Evolutionary conservation across 2,329 filamentous ascomycete species (phyloP).

Genomic region (Raffaelea deltoideospora): DNA sequence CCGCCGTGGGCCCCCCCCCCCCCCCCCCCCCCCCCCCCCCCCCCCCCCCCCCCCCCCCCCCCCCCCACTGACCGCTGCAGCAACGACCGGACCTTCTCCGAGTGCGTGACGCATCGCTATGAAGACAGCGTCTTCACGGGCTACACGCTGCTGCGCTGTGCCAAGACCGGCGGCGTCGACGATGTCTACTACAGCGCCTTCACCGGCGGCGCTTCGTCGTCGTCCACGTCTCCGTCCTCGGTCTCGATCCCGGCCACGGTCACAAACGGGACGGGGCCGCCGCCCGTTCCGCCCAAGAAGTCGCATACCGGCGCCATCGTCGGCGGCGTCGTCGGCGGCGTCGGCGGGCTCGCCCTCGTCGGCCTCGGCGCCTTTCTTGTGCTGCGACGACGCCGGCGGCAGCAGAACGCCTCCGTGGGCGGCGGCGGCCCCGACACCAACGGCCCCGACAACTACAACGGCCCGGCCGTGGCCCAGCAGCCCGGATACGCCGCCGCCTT

Average conservation of each 20-base stretch:
- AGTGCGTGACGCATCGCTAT: constrained; percentile 18
- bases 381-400: constrained; percentile 8
- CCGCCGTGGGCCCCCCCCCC: too few species aligned
- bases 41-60: background rate
- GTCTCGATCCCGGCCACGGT: background rate
- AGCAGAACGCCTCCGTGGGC: background rate
- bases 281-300: constrained; percentile 1
- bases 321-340: constrained; percentile 15
- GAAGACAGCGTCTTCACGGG: constrained; percentile 9
- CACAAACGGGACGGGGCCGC: background rate
- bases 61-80: constrained; percentile 5
- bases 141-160: constrained; percentile 18
- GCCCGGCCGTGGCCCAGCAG: background rate
- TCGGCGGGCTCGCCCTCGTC: constrained; percentile 16
- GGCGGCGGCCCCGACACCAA: constrained; percentile 1
- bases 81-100: constrained; percentile 9
- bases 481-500: background rate
- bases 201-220: background rate
- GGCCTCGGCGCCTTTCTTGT: constrained; percentile 15
- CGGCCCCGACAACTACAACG: background rate
- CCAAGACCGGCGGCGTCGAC: constrained; percentile 9
- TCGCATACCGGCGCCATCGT: constrained; percentile 15
- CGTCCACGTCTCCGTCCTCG: background rate
- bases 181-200: constrained; percentile 9
- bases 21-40: background rate